Base-by-base conservation (phyloP, 2,329 filamentous ascomycete species). In the Paraphoma sp. region DNA sequence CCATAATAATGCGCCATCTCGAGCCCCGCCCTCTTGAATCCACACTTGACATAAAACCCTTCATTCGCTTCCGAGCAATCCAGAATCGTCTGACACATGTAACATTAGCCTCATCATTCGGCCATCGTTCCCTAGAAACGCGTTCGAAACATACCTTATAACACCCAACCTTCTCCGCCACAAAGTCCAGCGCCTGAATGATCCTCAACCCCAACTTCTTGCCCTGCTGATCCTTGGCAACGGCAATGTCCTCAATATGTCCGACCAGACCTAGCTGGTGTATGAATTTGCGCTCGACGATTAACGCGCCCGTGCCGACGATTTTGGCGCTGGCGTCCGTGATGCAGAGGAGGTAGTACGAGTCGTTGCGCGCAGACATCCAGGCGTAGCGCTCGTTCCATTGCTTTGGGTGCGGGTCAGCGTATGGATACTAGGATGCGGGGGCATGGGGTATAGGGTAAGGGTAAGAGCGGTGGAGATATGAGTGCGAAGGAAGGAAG, bases 21-120 rank as follows among this genome's bases (percentile, higher is more conserved):
- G 54, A 97, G 81, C 14, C 95, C 95, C 29, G 93, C 94, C 60
- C 92, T 84, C 79, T 92, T 90, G 79, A 96, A 98, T 56, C 94
- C 94, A 79, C 95, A 98, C 84, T 98, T 98, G 78, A 97, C 85
- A 78, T 99, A 99, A 82, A 99, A 98, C 18, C 93, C 94, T 78
- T 97, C 93, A 76, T 98, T 99, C 68, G 90, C 87, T 79, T 97
- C 94, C 65, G 91, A 96, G 82, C 95, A 99, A 79, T 98, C 94
- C 63, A 98, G 86, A 67, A 99, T 98, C 64, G 88, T 93, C 89
- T 95, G 59, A 30, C n/a, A 31, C 45, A 28, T 38, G 30, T 6
- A 30, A 48, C 23, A 51, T 10, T 36, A 36, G 14, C 14, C n/a
- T n/a, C 33, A 46, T 7, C 18, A 2, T 36, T 44, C 10, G 12